phyloP scores from a whole-genome alignment of 1,284 basidiomycete species.

The Gymnopus androsaceus region DNA sequence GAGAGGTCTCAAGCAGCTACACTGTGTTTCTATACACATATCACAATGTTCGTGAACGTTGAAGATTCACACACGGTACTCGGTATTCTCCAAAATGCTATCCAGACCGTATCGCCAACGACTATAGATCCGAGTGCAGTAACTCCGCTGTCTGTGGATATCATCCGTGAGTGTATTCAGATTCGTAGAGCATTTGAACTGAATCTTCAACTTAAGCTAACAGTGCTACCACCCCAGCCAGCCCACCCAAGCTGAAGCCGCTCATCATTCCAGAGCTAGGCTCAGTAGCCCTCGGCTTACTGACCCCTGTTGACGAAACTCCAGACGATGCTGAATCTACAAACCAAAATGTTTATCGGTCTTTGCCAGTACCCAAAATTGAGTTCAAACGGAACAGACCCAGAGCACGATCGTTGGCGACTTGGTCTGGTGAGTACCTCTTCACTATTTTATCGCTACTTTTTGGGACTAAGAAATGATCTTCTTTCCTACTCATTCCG shows the following conservation, averaged over 20 bases:
- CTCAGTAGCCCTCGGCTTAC: background rate
- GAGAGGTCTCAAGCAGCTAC: background rate
- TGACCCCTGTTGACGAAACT: slow-evolving; percentile 10
- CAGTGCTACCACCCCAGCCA: background rate
- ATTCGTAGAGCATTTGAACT: background rate
- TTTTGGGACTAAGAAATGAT: no score
- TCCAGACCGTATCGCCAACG: background rate
- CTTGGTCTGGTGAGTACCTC: background rate
- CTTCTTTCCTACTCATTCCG: no score
- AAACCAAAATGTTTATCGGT: background rate
- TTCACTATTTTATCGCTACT: no score
- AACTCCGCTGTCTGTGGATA: background rate
- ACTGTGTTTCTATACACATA: background rate
- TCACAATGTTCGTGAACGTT: background rate
- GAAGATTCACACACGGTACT: background rate
- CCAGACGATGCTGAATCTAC: background rate
- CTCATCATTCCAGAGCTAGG: slow-evolving; percentile 4
- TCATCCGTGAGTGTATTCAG: background rate
- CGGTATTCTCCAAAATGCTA: background rate
- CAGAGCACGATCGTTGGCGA: slow-evolving; percentile 2
- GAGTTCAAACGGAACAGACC: background rate
- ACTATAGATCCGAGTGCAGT: background rate
- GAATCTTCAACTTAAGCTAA: background rate
- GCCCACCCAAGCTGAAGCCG: slow-evolving; percentile 5
- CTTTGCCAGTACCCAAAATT: background rate